Percentiles rank a stretch among this genome's conserved stretches.
phyloP scores from a whole-genome alignment of 2,329 filamentous ascomycete genomes.

The Aspergillus tubingensis region DNA sequence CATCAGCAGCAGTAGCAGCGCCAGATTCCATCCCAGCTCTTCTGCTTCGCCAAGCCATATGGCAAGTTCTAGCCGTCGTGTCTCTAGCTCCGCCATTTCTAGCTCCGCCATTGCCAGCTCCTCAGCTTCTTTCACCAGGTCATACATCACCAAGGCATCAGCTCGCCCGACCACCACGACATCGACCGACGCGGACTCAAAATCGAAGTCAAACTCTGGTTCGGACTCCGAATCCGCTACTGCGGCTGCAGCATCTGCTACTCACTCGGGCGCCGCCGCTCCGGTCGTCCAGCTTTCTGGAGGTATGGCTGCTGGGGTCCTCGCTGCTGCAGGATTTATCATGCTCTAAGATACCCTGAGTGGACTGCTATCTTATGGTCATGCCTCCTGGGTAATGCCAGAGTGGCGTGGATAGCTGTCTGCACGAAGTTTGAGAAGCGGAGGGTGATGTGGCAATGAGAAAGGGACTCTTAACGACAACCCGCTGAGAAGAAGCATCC shows the following conservation, averaged over 20 bases:
- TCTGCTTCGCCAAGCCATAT: constrained; percentile 3
- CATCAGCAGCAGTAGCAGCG: constrained; percentile 11
- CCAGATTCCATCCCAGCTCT: constrained; percentile 15
- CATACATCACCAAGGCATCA: constrained; percentile 24
- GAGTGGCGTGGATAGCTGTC: neutral
- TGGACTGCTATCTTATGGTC: neutral
- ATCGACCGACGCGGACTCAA: neutral
- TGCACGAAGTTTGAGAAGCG: neutral
- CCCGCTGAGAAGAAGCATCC: neutral
- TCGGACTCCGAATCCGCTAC: constrained; percentile 1
- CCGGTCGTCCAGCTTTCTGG: constrained; percentile 27
- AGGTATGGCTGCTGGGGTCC: constrained; percentile 32
- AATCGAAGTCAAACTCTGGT: neutral
- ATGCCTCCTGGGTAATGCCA: neutral
- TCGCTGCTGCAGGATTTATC: constrained; percentile 36
- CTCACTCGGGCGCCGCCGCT: constrained; percentile 23
- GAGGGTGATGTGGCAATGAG: neutral
- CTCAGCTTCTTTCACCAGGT: constrained; percentile 15
- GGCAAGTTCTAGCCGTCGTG: constrained; percentile 11
- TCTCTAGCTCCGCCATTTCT: constrained; percentile 10
- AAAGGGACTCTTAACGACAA: neutral
- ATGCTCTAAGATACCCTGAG: constrained; percentile 30
- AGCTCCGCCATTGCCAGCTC: constrained; percentile 8
- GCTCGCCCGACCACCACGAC: constrained; percentile 11
- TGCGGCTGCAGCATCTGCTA: constrained; percentile 16